These are phyloP conservation scores for Stachybotrys chartarum DNA, from an alignment of 2,329 filamentous ascomycete species.

Conservation along the genomic window DNA sequence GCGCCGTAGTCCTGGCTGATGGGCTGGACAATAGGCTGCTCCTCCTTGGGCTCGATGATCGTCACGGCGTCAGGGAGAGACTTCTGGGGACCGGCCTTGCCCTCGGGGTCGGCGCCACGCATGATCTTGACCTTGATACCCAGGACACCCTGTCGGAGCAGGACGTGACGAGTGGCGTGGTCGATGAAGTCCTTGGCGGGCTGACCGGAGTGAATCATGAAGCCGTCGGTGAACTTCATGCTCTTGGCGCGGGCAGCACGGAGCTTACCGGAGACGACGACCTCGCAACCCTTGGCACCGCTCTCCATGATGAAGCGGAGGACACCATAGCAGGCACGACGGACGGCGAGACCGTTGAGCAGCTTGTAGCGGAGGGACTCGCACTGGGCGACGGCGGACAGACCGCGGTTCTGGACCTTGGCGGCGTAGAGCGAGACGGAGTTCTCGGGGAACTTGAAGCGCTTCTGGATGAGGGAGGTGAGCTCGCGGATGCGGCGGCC, in stretches of 20 bases:
- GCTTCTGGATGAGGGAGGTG: slow-evolving; percentile 99
- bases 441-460: slow-evolving; percentile 99
- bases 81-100: slow-evolving; percentile 97
- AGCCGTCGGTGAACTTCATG: slow-evolving; percentile 99
- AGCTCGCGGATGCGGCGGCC: slow-evolving; percentile 99
- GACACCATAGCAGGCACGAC: slow-evolving; percentile 99
- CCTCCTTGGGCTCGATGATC: slow-evolving; percentile 99
- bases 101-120: slow-evolving; percentile 98
- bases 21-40: slow-evolving; percentile 89
- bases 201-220: slow-evolving; percentile 99
- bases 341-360: slow-evolving; percentile 97
- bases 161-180: slow-evolving; percentile 95
- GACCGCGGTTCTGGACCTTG: slow-evolving; percentile 99
- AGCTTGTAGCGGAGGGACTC: slow-evolving; percentile 99
- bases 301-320: slow-evolving; percentile 99
- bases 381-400: slow-evolving; percentile 99
- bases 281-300: slow-evolving; percentile 99
- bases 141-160: slow-evolving; percentile 98
- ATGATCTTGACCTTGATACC: slow-evolving; percentile 99
- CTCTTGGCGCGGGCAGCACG: slow-evolving; percentile 98
- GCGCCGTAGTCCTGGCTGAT: slow-evolving; percentile 98
- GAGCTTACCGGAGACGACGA: slow-evolving; percentile 98
- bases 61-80: slow-evolving; percentile 96
- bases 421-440: slow-evolving; percentile 99
- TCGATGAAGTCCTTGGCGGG: slow-evolving; percentile 99